phyloP scores from a whole-genome alignment of 768 basidiomycete species.

The Suillus paluster region DNA sequence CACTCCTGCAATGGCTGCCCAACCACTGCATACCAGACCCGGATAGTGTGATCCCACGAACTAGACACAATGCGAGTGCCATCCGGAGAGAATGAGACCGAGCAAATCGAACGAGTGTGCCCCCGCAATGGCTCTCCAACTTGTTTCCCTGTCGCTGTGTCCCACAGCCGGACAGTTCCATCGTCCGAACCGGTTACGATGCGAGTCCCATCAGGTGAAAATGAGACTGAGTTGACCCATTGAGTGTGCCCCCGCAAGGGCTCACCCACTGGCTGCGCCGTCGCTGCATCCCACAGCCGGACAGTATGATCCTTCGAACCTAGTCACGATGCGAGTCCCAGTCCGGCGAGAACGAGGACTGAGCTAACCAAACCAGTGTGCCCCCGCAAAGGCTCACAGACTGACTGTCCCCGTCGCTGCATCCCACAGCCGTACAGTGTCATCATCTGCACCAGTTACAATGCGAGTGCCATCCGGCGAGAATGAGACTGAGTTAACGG shows the following conservation, averaged over 20 bases:
- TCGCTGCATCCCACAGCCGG: slow-evolving; percentile 1
- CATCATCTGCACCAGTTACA: neutral
- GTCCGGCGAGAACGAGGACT: slow-evolving; percentile 9
- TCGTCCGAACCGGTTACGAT: neutral
- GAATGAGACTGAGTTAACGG: slow-evolving; percentile 3
- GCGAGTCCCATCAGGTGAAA: slow-evolving; percentile 2
- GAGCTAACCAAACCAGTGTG: neutral
- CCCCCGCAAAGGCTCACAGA: neutral
- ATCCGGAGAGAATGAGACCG: too few relatives aligned
- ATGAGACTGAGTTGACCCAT: neutral
- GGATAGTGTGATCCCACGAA: too few relatives aligned
- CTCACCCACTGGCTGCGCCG: neutral
- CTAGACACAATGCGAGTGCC: too few relatives aligned
- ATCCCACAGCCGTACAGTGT: neutral
- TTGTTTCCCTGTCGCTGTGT: neutral
- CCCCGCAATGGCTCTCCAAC: too few relatives aligned
- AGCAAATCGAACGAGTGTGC: too few relatives aligned
- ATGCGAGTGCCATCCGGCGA: slow-evolving; percentile 2
- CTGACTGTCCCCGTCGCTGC: neutral
- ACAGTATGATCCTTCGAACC: neutral
- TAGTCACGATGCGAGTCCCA: neutral
- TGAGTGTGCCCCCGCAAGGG: slow-evolving; percentile 3
- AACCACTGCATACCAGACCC: too few relatives aligned
- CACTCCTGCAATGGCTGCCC: too few relatives aligned
- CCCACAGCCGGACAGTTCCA: slow-evolving; percentile 2